phyloP scores from a whole-genome alignment of 2,329 filamentous ascomycete species.

The Paecilomyces niveus region DNA sequence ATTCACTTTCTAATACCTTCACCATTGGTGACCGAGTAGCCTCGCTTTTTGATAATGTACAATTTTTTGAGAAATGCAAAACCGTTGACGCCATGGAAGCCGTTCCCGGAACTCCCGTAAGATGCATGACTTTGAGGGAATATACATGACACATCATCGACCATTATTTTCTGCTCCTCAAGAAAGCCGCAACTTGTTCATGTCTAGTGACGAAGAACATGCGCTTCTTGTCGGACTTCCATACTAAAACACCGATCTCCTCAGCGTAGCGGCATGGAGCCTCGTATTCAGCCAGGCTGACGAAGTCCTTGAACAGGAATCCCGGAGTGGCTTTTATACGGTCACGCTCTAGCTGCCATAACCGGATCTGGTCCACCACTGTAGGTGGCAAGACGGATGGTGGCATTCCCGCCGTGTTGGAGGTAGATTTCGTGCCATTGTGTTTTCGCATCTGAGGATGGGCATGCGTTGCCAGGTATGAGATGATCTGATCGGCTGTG shows the following conservation, averaged over 20 bases:
- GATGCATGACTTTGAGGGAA: not conserved
- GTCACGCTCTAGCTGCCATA: constrained; percentile 97
- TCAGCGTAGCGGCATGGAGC: constrained; percentile 59
- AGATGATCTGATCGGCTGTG: constrained; percentile 90
- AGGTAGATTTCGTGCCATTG: constrained; percentile 29
- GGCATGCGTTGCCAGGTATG: constrained; percentile 84
- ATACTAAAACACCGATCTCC: constrained; percentile 82
- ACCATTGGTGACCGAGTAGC: constrained; percentile 4
- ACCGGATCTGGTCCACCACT: constrained; percentile 90
- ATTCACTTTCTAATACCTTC: not conserved
- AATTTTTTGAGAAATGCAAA: not conserved
- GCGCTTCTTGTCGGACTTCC: constrained; percentile 70
- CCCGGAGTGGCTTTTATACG: constrained; percentile 78
- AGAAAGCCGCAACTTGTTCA: constrained; percentile 78
- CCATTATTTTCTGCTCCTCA: constrained; percentile 53
- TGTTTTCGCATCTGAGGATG: constrained; percentile 85
- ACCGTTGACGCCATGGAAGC: not conserved
- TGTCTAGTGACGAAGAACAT: constrained; percentile 90
- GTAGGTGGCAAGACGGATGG: constrained; percentile 79
- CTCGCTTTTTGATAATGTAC: not conserved
- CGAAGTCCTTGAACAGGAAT: constrained; percentile 86
- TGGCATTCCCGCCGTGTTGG: constrained; percentile 30
- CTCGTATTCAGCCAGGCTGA: constrained; percentile 57
- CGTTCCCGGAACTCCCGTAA: not conserved
- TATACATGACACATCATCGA: not conserved